Conservation (phyloP, 208 protist species). For the Leishmania martiniquensis region DNA sequence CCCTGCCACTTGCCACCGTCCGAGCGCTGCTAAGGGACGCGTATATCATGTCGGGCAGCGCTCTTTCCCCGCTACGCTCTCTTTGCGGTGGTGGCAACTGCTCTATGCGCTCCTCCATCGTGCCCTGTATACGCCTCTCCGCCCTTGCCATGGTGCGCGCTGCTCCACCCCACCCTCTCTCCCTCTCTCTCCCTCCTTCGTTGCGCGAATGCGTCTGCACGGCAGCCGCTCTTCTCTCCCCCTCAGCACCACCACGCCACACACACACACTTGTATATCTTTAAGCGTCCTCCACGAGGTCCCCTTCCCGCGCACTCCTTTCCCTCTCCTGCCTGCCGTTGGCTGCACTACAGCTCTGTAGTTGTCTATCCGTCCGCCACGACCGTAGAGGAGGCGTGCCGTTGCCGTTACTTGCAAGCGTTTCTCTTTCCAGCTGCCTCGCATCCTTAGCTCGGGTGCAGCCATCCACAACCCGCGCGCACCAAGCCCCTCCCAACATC, state of each 20-base stretch:
- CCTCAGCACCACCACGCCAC: neutral
- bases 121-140: neutral
- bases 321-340: neutral
- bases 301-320: neutral
- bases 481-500: no score
- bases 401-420: neutral
- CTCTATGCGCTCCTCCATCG: no score
- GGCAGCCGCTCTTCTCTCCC: neutral
- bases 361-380: neutral
- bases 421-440: neutral
- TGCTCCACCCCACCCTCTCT: neutral
- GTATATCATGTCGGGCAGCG: no score
- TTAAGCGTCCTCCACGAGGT: neutral
- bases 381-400: constrained; percentile 4
- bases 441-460: neutral
- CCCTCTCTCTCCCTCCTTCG: neutral
- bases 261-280: neutral
- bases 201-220: neutral
- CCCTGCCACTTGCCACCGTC: no score
- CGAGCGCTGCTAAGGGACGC: no score
- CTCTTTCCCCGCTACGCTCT: no score
- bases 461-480: neutral
- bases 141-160: neutral
- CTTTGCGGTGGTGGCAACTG: no score
- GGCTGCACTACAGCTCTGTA: neutral